Base-by-base conservation (phyloP, 2,329 filamentous ascomycete species). In the Alternaria solani region DNA sequence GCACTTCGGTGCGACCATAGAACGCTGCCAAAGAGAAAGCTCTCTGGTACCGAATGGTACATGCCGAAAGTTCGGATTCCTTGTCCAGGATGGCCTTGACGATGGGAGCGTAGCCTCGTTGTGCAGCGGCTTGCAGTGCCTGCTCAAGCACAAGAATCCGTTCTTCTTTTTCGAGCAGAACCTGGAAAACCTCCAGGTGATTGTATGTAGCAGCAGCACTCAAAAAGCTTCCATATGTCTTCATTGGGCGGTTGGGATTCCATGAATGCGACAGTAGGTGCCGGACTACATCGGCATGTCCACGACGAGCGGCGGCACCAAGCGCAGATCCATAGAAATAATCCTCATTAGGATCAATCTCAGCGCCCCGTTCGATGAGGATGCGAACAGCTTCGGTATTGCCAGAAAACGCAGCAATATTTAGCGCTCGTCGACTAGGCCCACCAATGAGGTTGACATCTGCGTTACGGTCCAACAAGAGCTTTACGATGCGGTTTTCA, bases 191-290 rank as follows among this genome's bases (percentile, higher is more conserved):
- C 7, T 63, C 63, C 7, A 64, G 16, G 42, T 72, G 68, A 26
- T 69, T 67, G 42, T 71, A 72, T 23, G 67, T 69, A 16, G 69
- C 65, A 12, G 68, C 69, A 6, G 64, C 64, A 7, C 61, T 69
- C 9, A 72, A 25, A 14, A 68, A 67, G 20, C 59, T 64, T 23
- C 63, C 59, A 42, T 72, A 72, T 0, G 63, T 72, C 18, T 66
- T 62, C 56, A 72, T 70, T 6, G 28, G 14, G 12, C 63, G 66
- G 28, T 34, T 62, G 1, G 59, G 57, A 30, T 48, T 69, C 68
- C 68, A 72, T 3, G 60, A 61, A 42, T 62, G 56, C 12, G 59
- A 62, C 2, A 72, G 57, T 14, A 72, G 51, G 41, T 67, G 51
- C 26, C 63, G 65, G 18, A 65, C 68, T 14, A 70, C 56, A 26